Conservation (phyloP, 1,284 basidiomycete species). For the Cutaneotrichosporon mucoides region DNA sequence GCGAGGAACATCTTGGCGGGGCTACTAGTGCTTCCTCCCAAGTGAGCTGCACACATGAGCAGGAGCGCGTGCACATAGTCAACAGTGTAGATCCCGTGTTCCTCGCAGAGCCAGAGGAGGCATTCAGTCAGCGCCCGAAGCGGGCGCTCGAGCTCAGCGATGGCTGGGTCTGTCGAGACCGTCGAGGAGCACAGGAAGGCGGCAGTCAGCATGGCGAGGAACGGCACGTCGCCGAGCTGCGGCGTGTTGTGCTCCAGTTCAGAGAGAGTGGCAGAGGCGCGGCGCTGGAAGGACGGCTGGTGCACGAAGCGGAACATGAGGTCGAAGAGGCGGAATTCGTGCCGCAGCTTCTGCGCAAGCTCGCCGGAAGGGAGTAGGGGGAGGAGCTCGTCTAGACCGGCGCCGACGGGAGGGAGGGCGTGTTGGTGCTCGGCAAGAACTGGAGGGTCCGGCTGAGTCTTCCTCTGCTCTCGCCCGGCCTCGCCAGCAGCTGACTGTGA, state of each 20-base stretch:
- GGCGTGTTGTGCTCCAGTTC: no score
- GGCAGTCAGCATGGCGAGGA: background rate
- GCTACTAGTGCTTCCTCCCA: background rate
- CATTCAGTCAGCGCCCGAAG: background rate
- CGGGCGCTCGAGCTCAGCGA: background rate
- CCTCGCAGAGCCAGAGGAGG: background rate
- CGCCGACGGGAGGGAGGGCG: background rate
- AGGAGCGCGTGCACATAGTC: conserved; percentile 5
- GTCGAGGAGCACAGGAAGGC: background rate
- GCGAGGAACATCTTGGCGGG: background rate
- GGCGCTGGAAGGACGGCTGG: background rate
- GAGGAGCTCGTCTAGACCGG: background rate
- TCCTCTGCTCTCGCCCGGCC: no score
- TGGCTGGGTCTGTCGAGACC: background rate
- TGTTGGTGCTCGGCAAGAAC: no score
- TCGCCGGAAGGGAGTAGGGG: background rate
- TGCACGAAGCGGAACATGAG: conserved; percentile 2
- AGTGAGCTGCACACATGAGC: background rate
- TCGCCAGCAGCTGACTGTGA: no score
- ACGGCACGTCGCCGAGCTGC: background rate
- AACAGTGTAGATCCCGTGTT: background rate
- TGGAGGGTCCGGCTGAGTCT: no score
- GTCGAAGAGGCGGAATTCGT: conserved; percentile 2
- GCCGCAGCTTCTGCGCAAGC: background rate
- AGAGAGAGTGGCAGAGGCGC: background rate